Evolutionary conservation across 2,329 filamentous ascomycete species (phyloP).

Genomic region (Exophiala lecanii-corni): DNA sequence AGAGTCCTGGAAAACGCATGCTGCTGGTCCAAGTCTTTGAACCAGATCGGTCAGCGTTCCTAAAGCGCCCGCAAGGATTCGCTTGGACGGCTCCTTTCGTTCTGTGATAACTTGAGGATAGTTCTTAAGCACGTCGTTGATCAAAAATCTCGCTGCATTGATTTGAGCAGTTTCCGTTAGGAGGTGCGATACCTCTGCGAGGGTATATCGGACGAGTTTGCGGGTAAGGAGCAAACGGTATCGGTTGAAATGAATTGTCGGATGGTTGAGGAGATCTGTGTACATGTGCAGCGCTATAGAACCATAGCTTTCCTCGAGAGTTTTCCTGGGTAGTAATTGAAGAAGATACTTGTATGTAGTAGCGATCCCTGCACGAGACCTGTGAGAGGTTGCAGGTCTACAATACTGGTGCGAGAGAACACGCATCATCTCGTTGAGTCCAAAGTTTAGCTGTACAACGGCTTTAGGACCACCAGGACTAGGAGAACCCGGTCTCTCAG

Average conservation of each 20-base stretch:
- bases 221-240: slow-evolving; percentile 82
- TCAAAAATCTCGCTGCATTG: slow-evolving; percentile 71
- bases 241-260: slow-evolving; percentile 73
- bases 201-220: slow-evolving; percentile 74
- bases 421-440: slow-evolving; percentile 71
- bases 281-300: slow-evolving; percentile 78
- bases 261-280: slow-evolving; percentile 70
- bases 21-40: slow-evolving; percentile 72
- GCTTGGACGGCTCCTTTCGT: slow-evolving; percentile 80
- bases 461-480: slow-evolving; percentile 67
- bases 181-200: slow-evolving; percentile 75
- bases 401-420: slow-evolving; percentile 77
- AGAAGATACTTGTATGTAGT: slow-evolving; percentile 83
- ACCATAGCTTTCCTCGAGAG: slow-evolving; percentile 78
- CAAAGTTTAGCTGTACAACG: slow-evolving; percentile 65
- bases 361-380: slow-evolving; percentile 73
- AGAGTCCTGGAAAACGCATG: slow-evolving; percentile 70
- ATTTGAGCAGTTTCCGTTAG: slow-evolving; percentile 86
- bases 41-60: slow-evolving; percentile 77
- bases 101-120: slow-evolving; percentile 88
- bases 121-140: slow-evolving; percentile 88
- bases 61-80: slow-evolving; percentile 72
- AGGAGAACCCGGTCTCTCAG: slow-evolving; percentile 63
- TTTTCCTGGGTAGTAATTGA: slow-evolving; percentile 70
- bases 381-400: slow-evolving; percentile 71